Conservation (phyloP, 2,329 filamentous ascomycete species). For the Cytospora leucostoma region DNA sequence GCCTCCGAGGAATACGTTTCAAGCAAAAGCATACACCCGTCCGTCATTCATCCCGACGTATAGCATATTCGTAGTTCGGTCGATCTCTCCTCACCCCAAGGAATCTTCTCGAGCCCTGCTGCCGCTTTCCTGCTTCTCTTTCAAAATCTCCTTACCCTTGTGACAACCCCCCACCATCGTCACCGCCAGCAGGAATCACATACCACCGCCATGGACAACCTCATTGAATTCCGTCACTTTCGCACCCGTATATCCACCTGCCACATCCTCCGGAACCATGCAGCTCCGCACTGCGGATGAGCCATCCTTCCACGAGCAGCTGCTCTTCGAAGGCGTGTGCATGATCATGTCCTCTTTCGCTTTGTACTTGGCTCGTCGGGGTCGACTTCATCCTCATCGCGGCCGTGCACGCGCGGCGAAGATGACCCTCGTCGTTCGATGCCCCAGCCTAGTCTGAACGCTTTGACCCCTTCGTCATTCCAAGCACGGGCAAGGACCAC, state of each 20-base stretch:
- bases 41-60: too few relatives aligned
- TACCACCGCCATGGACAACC: too few relatives aligned
- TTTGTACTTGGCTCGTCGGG: not conserved
- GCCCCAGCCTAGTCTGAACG: slow-evolving; percentile 14
- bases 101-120: not conserved
- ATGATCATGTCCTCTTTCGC: not conserved
- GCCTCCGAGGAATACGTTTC: too few relatives aligned
- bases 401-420: not conserved
- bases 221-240: too few relatives aligned
- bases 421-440: not conserved
- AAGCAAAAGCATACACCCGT: too few relatives aligned
- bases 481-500: not conserved
- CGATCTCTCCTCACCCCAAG: not conserved
- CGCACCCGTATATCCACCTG: not conserved
- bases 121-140: not conserved
- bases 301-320: not conserved
- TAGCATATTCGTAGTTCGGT: too few relatives aligned
- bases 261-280: not conserved
- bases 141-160: too few relatives aligned
- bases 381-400: not conserved
- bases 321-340: not conserved
- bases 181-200: not conserved
- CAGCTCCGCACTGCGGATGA: not conserved
- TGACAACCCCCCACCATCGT: not conserved
- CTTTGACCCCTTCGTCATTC: not conserved